Evolutionary conservation across 2,329 filamentous ascomycete genomes (phyloP).

Genomic region (Achaetomium macrosporum): DNA sequence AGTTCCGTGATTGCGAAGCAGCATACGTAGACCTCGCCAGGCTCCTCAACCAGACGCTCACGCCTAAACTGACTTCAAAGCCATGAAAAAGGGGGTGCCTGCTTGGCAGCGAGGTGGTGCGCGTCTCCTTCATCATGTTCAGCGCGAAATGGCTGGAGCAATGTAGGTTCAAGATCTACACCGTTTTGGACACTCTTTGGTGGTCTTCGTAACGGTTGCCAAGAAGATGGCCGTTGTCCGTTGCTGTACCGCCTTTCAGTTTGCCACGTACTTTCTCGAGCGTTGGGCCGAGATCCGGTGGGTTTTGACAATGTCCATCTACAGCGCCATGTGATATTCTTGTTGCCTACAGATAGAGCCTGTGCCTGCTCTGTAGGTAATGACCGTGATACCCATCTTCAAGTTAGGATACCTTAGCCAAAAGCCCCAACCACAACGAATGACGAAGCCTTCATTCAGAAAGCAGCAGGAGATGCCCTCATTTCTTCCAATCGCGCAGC

Average conservation of each 20-base stretch:
- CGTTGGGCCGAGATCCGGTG: too few species aligned
- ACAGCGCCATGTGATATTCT: too few species aligned
- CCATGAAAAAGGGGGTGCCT: conserved; percentile 19
- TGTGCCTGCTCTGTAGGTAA: background rate
- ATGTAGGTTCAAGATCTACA: too few species aligned
- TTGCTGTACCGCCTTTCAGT: too few species aligned
- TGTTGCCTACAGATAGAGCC: too few species aligned
- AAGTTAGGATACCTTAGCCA: background rate
- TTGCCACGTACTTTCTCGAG: too few species aligned
- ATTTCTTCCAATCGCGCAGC: conserved; percentile 27
- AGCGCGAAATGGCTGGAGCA: too few species aligned
- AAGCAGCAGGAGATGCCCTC: conserved; percentile 23
- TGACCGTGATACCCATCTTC: background rate
- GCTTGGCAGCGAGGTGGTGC: conserved; percentile 20
- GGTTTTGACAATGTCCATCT: too few species aligned
- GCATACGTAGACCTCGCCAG: conserved; percentile 17
- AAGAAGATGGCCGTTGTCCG: too few species aligned
- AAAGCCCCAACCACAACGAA: conserved; percentile 20
- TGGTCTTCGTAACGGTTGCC: too few species aligned
- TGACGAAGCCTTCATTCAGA: conserved; percentile 20
- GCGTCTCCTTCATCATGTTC: background rate
- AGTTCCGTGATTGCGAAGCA: conserved; percentile 2
- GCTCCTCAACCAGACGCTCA: background rate
- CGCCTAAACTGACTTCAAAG: background rate
- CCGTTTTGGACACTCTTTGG: too few species aligned